A percentile compares a stretch with the other conserved stretches of the same genome.
Evolutionary conservation across 768 basidiomycete species (phyloP).

Genomic region (Lactifluus pinguis): DNA sequence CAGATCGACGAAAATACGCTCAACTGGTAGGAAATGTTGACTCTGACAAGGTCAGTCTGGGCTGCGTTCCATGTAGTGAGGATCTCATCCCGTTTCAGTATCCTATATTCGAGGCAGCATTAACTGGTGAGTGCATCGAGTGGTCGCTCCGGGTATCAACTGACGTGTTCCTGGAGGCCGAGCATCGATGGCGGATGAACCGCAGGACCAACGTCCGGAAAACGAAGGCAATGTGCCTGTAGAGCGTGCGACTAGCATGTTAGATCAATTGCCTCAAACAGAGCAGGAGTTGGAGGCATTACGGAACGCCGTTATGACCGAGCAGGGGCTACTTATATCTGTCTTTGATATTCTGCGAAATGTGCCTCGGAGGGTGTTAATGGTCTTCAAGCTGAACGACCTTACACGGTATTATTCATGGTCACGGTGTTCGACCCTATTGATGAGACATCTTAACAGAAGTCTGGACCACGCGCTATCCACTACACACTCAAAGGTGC

Average conservation of each 20-base stretch:
- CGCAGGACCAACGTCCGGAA: constrained; percentile 35
- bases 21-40: constrained; percentile 85
- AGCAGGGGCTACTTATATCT: constrained; percentile 74
- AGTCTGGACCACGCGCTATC: constrained; percentile 76
- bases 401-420: constrained; percentile 49
- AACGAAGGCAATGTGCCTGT: constrained; percentile 29
- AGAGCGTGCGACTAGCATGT: constrained; percentile 63
- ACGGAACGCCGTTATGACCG: constrained; percentile 69
- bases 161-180: constrained; percentile 34
- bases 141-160: neutral
- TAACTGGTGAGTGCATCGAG: constrained; percentile 47
- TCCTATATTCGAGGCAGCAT: constrained; percentile 88
- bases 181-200: constrained; percentile 59
- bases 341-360: constrained; percentile 83
- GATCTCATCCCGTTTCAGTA: constrained; percentile 42
- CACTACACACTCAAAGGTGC: constrained; percentile 77
- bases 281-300: constrained; percentile 76
- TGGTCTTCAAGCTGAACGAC: constrained; percentile 83
- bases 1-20: constrained; percentile 79
- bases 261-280: constrained; percentile 64
- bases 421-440: neutral
- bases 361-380: constrained; percentile 74
- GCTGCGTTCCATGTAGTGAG: neutral
- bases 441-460: constrained; percentile 31
- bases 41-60: constrained; percentile 59